Base-by-base conservation (phyloP, 192 early-diverging fungal species). In the Coemansia aciculifera region DNA sequence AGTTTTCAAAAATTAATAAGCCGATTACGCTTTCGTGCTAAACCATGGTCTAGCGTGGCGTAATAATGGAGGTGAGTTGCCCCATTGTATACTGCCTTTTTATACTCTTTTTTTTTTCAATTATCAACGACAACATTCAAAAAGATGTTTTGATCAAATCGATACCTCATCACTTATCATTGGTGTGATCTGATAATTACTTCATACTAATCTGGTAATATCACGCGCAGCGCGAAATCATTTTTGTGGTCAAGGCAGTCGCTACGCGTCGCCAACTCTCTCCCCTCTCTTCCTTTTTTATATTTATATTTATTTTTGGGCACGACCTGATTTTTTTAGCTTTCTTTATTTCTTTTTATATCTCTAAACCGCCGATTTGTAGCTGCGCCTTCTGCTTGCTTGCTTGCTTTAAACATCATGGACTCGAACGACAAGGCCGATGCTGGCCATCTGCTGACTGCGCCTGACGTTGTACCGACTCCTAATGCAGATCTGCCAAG, bases 401-500 rank as follows among this genome's bases (percentile, higher is more conserved):
- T 38, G 9, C 32, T 44, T 60, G 37, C 31, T 44, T 17, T 52
- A 37, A 23, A 39, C 24, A 9, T 5, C 23, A 63, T 70, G 61
- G 32, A 59, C n/a, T 12, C 24, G 31, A 54, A 57, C 34, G 37
- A 59, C 29, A 11, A n/a, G 32, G 36, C 36, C 19, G 57, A 60
- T 60, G 57, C 36, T 34, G n/a, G 3, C 57, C 15, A 38, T 3
- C 34, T 38, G 36, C 57, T 17, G 15, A 8, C 27, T 12, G 13
- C 52, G 52, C 29, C 31, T 29, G 29, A 10, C 11, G 27, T 23
- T 31, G 56, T 13, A n/a, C 34, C 36, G 7, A 34, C 36, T 34
- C n/a, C 54, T n/a, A 38, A 40, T 5, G 7, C 54, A 15, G 67
- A 69, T 15, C 32, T 36, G 12, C 67, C 61, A 4, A 73, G 74